phyloP scores from a whole-genome alignment of 768 basidiomycete species.

The Trametes maxima region DNA sequence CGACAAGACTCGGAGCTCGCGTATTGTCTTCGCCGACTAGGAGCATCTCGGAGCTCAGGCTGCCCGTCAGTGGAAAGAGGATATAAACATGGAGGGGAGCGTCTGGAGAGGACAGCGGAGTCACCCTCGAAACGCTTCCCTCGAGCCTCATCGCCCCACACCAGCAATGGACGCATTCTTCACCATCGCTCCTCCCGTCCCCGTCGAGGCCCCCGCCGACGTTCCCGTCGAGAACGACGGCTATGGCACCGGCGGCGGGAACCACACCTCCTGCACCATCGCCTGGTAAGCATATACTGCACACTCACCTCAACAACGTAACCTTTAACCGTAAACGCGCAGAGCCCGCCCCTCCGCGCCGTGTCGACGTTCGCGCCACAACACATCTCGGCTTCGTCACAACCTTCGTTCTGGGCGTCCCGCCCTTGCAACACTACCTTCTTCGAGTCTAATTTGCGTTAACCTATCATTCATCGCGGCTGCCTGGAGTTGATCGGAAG shows the following conservation, averaged over 20 bases:
- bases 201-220: conserved; percentile 8
- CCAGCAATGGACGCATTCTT: conserved; percentile 22
- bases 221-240: conserved; percentile 2
- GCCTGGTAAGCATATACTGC: neutral
- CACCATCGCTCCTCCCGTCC: conserved; percentile 19
- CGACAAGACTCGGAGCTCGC: neutral
- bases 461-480: neutral
- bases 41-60: too few species aligned
- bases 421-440: conserved; percentile 7
- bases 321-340: neutral
- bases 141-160: neutral
- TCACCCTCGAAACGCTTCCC: neutral
- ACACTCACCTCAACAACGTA: neutral
- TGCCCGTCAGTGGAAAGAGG: neutral
- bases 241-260: conserved; percentile 8
- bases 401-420: conserved; percentile 13
- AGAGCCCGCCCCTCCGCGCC: neutral
- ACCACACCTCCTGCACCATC: conserved; percentile 15
- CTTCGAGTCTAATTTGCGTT: neutral
- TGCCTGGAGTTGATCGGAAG: neutral
- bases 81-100: neutral
- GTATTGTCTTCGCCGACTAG: neutral
- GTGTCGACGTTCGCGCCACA: neutral
- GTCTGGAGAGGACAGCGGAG: neutral
- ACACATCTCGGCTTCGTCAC: conserved; percentile 3